Base-by-base conservation (phyloP, 352 stramenopile genomes). In the Pythium grandisporangium region DNA sequence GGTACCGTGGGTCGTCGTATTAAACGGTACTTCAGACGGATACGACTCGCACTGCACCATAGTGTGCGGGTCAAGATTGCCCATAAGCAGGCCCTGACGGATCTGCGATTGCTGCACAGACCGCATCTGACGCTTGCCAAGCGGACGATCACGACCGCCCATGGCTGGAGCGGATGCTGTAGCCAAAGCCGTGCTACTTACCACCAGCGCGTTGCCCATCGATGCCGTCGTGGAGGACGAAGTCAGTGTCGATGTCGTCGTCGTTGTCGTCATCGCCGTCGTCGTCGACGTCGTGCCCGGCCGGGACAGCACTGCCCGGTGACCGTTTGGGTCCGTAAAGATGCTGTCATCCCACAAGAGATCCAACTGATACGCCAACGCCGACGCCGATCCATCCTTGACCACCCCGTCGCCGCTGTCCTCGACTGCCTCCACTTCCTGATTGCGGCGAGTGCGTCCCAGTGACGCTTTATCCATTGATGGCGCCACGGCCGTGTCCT, bases 11-110 rank as follows among this genome's bases (percentile, higher is more conserved):
- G n/a, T n/a, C n/a, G n/a, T n/a, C n/a, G n/a, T n/a, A n/a, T n/a
- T n/a, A n/a, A n/a, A n/a, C n/a, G n/a, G n/a, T n/a, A n/a, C n/a
- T n/a, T n/a, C n/a, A n/a, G 58, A 46, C 2, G 61, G 48, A 40
- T 93, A 93, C 3, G 69, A 32, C 50, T 77, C 67, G 45, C 80
- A 93, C 48, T 91, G 77, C 10, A 93, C 76, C 80, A 93, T 93
- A 25, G 74, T 91, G 43, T 93, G 80, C 6, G 80, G 80, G 38
- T 91, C 77, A 24, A 93, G 49, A 35, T 84, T 79, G 4, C 74
- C 73, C 12, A 57, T 52, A 53, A 88, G 64, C 6, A 92, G 48
- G 22, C 79, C 83, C 49, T 93, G 76, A 11, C 77, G 77, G 32
- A 93, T 77, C 21, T 93, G 72, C 4, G 66, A 78, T 46, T 92